Evolutionary conservation across 2,329 filamentous ascomycete genomes (phyloP), one percentile per base, ranked within the genome.

Genomic region (Diplocarpon mali): DNA sequence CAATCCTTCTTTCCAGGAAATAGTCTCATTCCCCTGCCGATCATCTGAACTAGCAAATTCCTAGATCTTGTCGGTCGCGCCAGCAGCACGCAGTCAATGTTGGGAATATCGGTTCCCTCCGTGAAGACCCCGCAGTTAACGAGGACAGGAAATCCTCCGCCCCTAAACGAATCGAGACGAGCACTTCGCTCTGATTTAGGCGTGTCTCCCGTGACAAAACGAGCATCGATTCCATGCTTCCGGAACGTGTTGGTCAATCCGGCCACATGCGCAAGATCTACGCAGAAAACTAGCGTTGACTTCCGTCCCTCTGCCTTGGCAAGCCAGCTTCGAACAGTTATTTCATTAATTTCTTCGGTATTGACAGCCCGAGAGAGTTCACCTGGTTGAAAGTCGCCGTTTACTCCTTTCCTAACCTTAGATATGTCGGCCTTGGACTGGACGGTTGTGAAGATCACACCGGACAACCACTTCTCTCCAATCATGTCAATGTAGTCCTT

Each of bases 11-110:
- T 98, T 11, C 76, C 83, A 1, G 80, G 70, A 60, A 86, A 75
- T 32, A 95, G 67, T 35, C 92, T 78, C 78, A 98, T 85, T 4
- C 92, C 92, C 56, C 92, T 76, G 0, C 92, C 92, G 50, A 98
- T 95, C 92, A 98, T 98, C 64, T 98, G 92, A 1, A 96, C 79
- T 1, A 98, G 75, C 2, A 98, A 69, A 56, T 95, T 96, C n/a
- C 85, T 79, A 13, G 92, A 96, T 54, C 82, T 80, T 1, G 92
- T 98, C 0, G 92, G 92, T 17, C 92, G 72, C 3, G 84, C 88
- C 8, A 98, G 72, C 8, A 98, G 61, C 17, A 98, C 77, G 60
- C 92, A 96, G 66, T 98, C 92, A 53, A 98, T 85, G 61, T 94
- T 95, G 5, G 93, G 92, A 28, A 98, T 95, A 59, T 98, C 92